A percentile compares a stretch with the other conserved stretches of the same genome.
phyloP scores from a whole-genome alignment of 2,329 filamentous ascomycete genomes.

The Beauveria bassiana region DNA sequence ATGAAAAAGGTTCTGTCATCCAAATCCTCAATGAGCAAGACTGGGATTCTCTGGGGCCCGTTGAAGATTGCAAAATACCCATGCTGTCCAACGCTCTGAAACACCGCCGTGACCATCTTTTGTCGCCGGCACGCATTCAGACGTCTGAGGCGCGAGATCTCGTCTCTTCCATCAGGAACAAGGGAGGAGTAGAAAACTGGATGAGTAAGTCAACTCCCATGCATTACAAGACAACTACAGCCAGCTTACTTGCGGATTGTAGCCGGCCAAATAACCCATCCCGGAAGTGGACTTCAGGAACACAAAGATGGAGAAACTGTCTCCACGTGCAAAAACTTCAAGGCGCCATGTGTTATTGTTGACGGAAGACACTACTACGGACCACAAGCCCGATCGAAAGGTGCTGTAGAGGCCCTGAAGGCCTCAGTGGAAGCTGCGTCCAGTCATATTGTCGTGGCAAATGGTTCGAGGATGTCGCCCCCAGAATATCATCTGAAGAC shows the following conservation, averaged over 20 bases:
- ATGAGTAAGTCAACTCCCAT: slow-evolving; percentile 23
- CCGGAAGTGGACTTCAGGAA: slow-evolving; percentile 22
- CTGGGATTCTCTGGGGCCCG: slow-evolving; percentile 21
- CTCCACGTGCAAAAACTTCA: neutral
- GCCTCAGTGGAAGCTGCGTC: slow-evolving; percentile 22
- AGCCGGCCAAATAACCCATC: slow-evolving; percentile 24
- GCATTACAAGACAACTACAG: neutral
- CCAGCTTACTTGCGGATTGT: slow-evolving; percentile 12
- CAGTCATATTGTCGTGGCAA: slow-evolving; percentile 14
- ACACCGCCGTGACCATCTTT: slow-evolving; percentile 22
- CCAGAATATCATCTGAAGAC: neutral
- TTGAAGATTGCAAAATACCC: slow-evolving; percentile 22
- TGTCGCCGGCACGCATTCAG: slow-evolving; percentile 12
- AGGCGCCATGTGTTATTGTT: slow-evolving; percentile 10
- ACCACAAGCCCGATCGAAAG: neutral
- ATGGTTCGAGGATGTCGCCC: slow-evolving; percentile 14
- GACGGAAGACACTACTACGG: slow-evolving; percentile 8
- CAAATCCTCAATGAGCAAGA: slow-evolving; percentile 21
- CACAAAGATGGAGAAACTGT: neutral
- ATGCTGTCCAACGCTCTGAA: slow-evolving; percentile 26
- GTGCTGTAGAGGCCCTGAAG: slow-evolving; percentile 19
- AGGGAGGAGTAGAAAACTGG: slow-evolving; percentile 27
- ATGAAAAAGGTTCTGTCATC: slow-evolving; percentile 19
- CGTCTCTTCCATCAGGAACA: slow-evolving; percentile 18
- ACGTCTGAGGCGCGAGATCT: slow-evolving; percentile 20